Base-by-base conservation (phyloP, 768 basidiomycete species). In the Termitomyces sp. region DNA sequence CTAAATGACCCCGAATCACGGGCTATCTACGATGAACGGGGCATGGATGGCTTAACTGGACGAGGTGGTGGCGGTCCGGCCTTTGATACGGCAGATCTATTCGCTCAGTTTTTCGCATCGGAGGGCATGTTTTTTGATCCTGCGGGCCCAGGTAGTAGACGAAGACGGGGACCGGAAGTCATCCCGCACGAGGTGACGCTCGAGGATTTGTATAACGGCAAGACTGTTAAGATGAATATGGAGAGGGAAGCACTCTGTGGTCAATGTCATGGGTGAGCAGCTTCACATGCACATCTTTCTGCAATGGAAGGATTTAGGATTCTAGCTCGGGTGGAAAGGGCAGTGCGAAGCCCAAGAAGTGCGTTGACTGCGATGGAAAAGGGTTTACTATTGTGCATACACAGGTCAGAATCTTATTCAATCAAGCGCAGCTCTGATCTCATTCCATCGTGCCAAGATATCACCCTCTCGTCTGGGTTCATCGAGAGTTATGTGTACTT, bases 181-280 rank as follows among this genome's bases (percentile, higher is more conserved):
- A 85, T 93, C 61, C 83, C 86, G 4, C 89, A 95, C 69, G 81
- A 91, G 41, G 90, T 96, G 54, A 88, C 90, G 5, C 78, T 98
- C 31, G 95, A 97, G 72, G 95, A 98, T 69, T 75, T 95, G 22
- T 98, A 93, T 73, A 90, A 88, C 56, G 96, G 95, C 31, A 95
- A 94, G 72, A 82, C 81, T 10, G 87, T 94, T 56, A 90, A 87
- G 68, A 85, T 98, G 77, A 90, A 85, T 64, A 83, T 97, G 78
- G 94, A 96, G 72, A 87, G 92, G 65, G 86, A 93, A 67, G 74
- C 87, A 9, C 73, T 90, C 2, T 98, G 96, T 70, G 77, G 76
- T 15, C 72, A 74, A 13, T 98, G 96, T 71, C 86, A 86, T 69
- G 96, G 95, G 89, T 90, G 65, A 46, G 74, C 62, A 48, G 29